These are phyloP conservation scores for Rhodomyrtus psidioides DNA, from an alignment of 441 rosid species.

Conservation along the genomic window DNA sequence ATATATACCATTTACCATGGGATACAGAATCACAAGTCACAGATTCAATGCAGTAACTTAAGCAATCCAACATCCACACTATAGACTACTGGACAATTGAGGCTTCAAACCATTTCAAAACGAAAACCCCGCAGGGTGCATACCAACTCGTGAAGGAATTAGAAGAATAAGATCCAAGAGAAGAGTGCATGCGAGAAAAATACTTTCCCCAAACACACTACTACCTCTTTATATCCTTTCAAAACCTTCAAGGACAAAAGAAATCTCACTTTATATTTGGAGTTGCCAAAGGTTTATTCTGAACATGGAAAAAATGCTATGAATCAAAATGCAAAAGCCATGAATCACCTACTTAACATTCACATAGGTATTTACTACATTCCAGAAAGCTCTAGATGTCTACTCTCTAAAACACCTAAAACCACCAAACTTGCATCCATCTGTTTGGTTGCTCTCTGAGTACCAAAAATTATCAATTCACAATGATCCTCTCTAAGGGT, in stretches of 20 bases:
- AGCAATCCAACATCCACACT: background rate
- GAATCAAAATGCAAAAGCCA: background rate
- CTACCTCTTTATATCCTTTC: background rate
- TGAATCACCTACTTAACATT: background rate
- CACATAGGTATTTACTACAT: background rate
- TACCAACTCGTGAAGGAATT: background rate
- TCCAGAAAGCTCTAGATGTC: background rate
- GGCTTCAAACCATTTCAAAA: background rate
- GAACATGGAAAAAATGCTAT: background rate
- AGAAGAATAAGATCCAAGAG: background rate
- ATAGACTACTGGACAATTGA: background rate
- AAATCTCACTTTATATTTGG: background rate
- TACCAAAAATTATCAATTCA: background rate
- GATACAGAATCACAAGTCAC: background rate
- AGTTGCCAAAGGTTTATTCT: background rate
- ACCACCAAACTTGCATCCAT: background rate
- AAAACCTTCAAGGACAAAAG: background rate
- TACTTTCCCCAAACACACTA: background rate
- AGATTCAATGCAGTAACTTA: background rate
- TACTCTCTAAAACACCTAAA: background rate
- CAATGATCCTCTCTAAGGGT: background rate
- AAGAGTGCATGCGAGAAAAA: background rate
- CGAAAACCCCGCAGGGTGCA: background rate
- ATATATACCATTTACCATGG: background rate
- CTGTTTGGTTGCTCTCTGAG: background rate